Conservation (phyloP, 73 alveolate species). For the Paraurostyla sp. region DNA sequence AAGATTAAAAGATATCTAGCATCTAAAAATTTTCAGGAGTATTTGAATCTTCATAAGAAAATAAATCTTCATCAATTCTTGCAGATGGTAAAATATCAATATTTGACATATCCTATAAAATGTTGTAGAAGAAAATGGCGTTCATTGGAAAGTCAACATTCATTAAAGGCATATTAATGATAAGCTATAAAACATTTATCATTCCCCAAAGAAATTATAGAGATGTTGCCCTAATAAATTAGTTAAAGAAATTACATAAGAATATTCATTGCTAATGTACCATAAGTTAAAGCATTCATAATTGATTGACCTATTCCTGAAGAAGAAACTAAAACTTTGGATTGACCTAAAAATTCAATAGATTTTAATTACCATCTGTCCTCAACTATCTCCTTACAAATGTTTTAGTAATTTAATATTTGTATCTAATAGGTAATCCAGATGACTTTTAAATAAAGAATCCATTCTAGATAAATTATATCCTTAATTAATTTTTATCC, state of each 20-base stretch:
- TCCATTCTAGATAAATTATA: background rate
- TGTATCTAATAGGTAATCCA: background rate
- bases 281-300: background rate
- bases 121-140: background rate
- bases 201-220: background rate
- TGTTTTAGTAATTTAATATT: background rate
- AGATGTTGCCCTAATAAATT: background rate
- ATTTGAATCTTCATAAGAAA: too few relatives aligned
- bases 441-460: background rate
- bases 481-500: background rate
- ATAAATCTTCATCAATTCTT: too few relatives aligned
- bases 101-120: background rate
- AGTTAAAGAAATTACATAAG: too few relatives aligned
- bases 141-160: background rate
- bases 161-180: background rate
- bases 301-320: background rate
- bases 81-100: background rate
- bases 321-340: background rate
- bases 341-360: background rate
- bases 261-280: background rate
- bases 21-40: too few relatives aligned
- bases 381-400: background rate
- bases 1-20: too few relatives aligned
- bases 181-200: background rate
- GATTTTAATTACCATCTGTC: background rate